Base-by-base conservation (phyloP, 441 rosid species). In the Codiaeum variegatum region DNA sequence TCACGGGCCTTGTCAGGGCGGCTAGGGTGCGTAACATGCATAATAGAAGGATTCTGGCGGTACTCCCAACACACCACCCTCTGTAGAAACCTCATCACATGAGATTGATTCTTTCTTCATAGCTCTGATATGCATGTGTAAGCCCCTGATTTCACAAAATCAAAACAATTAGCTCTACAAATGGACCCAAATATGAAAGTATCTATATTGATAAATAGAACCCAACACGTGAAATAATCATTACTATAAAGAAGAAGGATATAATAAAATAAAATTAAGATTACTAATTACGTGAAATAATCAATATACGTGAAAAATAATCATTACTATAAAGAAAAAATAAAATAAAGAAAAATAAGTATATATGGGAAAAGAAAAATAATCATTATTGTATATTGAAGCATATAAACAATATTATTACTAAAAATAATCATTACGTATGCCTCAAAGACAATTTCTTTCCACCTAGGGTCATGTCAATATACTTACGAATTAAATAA, bases 61-160 rank as follows among this genome's bases (percentile, higher is more conserved):
- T 88, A 88, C 79, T 86, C 90, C 90, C 89, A 88, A 71, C 92
- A 88, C 83, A 90, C 85, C 18, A 88, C 90, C 80, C 90, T 83
- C 85, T 85, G 89, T 78, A 86, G 46, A 61, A 88, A 88, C 73
- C 92, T 80, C 90, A 88, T 88, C 24, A 88, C 92, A 77, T 88
- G 90, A 10, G 90, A 88, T 65, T 88, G 90, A 78, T 88, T 88
- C 90, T 85, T 88, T 79, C 90, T 83, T 90, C 90, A 86, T 82
- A 88, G 80, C 85, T 86, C 92, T 7, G 92, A 88, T 7, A 88
- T 85, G 73, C 85, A 88, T 82, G 69, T 86, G 83, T 88, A 88
- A 28, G 90, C 90, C 73, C 92, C 92, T 88, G 59, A 29, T 19
- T 71, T 15, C 60, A 47, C 60, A 38, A 16, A 23, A 34, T 16